Evolutionary conservation across 1,139 yeast genomes (phyloP), one percentile per base, ranked within the genome.

Genomic region (Lodderomyces parapsilosis): DNA sequence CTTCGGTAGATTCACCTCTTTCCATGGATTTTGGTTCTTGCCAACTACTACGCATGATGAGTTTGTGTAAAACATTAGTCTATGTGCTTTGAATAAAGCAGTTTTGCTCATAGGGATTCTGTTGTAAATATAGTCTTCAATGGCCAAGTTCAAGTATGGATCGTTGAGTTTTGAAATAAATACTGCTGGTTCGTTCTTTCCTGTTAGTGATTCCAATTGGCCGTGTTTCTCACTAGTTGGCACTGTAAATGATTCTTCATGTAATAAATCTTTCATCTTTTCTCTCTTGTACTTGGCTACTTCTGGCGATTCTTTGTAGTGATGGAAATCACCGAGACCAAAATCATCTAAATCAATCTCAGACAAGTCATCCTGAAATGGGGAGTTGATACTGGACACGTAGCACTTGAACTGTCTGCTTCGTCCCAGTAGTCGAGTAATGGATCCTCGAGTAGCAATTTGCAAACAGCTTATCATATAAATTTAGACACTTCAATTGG

Each of bases 11-110:
- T 88, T 86, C 25, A 84, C 77, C 58, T 93, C 99, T 46, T 82
- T 78, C 91, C 94, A 93, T 1, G 97, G 96, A 52, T 90, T 93
- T 60, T 94, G 99, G 59, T 93, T 93, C 57, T 94, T 88, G 0
- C 99, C 99, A n/a, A 93, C 71, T 1, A 94, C 96, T 25, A 91
- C 91, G 61, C 96, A 88, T 0, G 94, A 89, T 1, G 80, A 64
- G 58, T 94, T 93, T 28, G 77, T 72, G 57, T 93, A 94, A 47
- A 93, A 74, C 50, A 90, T 60, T 24, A 93, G 65, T 47, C 95
- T 64, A 4, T 37, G 35, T 13, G 38, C 20, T 14, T 43, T 36
- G 22, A 22, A 38, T 5, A 33, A 41, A 22, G 48, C 47, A 1
- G 42, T 17, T 35, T 40, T 41, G 22, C 23, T 3, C 14, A 68